A percentile compares a stretch with the other conserved stretches of the same genome.
These are phyloP conservation scores for Paecilomyces sp. DNA, from an alignment of 2,329 filamentous ascomycete genomes.

Conservation along the genomic window DNA sequence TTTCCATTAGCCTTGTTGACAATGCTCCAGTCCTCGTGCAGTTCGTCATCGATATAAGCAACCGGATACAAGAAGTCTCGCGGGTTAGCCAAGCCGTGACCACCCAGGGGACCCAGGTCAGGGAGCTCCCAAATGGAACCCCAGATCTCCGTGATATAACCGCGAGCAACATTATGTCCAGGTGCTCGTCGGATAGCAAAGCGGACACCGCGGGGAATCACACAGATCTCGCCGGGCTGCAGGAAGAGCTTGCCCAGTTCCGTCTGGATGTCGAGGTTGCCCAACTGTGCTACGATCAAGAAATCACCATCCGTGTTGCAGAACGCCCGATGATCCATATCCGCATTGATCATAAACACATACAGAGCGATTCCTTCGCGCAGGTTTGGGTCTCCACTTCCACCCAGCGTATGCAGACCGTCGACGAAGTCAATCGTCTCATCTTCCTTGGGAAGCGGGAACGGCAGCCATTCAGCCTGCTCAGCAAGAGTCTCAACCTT, in stretches of 20 bases:
- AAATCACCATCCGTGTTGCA: conserved; percentile 58
- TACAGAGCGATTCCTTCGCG: conserved; percentile 46
- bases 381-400: conserved; percentile 47
- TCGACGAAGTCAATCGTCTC: conserved; percentile 51
- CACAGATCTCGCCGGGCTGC: conserved; percentile 55
- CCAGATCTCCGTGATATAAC: conserved; percentile 58
- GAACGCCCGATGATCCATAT: conserved; percentile 48
- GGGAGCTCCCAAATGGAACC: conserved; percentile 56
- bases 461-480: conserved; percentile 50
- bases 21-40: conserved; percentile 46
- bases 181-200: conserved; percentile 50
- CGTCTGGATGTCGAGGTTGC: conserved; percentile 56
- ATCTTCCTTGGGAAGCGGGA: conserved; percentile 38
- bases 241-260: conserved; percentile 56
- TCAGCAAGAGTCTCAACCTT: conserved; percentile 47
- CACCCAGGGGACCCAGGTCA: conserved; percentile 57
- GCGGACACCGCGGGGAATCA: conserved; percentile 56
- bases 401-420: conserved; percentile 46
- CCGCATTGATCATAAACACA: conserved; percentile 48
- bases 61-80: conserved; percentile 57
- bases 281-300: conserved; percentile 55
- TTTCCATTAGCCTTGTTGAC: conserved; percentile 54
- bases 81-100: conserved; percentile 57
- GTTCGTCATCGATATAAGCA: conserved; percentile 48
- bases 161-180: conserved; percentile 46